Evolutionary conservation across 768 basidiomycete species (phyloP), one percentile per base, ranked within the genome.

Genomic region (Trametes meyenii): DNA sequence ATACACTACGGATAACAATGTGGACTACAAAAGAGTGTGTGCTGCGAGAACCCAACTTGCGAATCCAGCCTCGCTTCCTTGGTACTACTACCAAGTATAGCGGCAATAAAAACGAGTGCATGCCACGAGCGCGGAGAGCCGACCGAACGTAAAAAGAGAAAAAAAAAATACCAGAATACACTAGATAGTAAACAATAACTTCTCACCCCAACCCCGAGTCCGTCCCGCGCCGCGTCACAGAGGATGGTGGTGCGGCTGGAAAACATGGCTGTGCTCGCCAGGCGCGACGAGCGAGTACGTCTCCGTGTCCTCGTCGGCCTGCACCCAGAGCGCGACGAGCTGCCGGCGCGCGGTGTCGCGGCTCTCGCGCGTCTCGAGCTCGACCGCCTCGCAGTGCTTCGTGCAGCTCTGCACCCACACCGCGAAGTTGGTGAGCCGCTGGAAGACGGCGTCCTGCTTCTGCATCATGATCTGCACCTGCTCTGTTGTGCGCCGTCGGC

Each of bases 361-460:
- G 13, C 46, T 49, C 36, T 50, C 55, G 48, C 51, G 59, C 50
- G 62, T 50, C 44, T 49, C 50, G 59, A 48, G 64, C 67, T 63
- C 64, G 49, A 68, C 67, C 44, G 48, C 38, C 58, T 62, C 62
- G 58, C 67, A 68, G 50, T 59, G 24, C 40, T 38, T 21, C 57
- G 67, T 64, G 60, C 60, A 68, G 55, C 64, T 40, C 64, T 68
- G 67, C 50, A 68, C 62, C 49, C 62, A 63, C 39, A 68, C 65
- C 11, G 67, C 67, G 51, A 68, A 58, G 39, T 26, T 29, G 19
- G 67, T 68, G 26, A 68, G 64, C 40, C 57, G 58, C 45, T 45
- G 42, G 51, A 62, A 68, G 36, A 68, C 55, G 29, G 64, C 67
- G 21, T 61, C 55, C 45, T 66, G 67, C 60, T 66, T 66, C 48